Conservation (phyloP, 176 grass and related monocot genomes). For the Aegilops speltoides region DNA sequence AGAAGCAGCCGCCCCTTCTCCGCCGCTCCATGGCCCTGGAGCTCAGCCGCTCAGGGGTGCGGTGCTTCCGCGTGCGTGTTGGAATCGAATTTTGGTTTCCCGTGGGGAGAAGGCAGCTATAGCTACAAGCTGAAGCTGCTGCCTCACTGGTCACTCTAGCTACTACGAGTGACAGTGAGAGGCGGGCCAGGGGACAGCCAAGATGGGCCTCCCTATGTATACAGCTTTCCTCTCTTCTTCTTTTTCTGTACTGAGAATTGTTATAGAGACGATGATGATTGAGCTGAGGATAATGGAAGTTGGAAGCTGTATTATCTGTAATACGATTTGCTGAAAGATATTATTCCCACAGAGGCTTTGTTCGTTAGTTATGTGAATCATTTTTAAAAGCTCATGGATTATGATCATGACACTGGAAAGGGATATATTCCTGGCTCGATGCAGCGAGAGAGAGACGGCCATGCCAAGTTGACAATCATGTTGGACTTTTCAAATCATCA, state of each 20-base stretch:
- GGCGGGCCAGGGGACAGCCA: background rate
- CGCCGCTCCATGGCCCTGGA: constrained; percentile 13
- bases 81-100: background rate
- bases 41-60: background rate
- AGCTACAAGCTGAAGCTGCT: background rate
- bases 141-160: background rate
- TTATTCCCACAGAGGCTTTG: background rate
- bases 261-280: background rate
- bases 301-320: background rate
- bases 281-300: background rate
- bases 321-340: background rate
- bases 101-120: background rate
- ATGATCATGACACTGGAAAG: background rate
- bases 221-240: background rate
- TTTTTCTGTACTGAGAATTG: background rate
- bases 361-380: background rate
- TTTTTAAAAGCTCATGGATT: background rate
- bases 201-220: background rate
- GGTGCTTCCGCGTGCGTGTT: background rate
- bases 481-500: background rate
- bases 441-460: background rate
- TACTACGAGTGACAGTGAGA: background rate
- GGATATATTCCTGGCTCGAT: constrained; percentile 9
- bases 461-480: constrained; percentile 15
- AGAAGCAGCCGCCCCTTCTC: constrained; percentile 8